phyloP scores from a whole-genome alignment of 169 alveolate genomes.

The Eimeria tenella region DNA sequence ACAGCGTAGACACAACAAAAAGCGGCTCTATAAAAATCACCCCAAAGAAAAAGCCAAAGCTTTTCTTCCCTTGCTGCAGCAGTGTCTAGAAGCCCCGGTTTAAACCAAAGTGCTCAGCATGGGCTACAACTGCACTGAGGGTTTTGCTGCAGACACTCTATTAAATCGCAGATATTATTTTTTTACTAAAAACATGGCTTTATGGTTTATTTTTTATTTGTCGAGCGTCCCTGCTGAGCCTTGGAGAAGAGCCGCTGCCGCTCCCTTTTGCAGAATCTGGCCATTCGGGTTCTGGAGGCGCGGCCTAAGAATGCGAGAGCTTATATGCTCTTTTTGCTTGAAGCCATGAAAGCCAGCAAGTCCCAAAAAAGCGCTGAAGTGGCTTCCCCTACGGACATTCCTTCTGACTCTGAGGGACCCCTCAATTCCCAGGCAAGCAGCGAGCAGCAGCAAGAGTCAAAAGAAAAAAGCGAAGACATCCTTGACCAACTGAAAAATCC shows the following conservation, averaged over 20 bases:
- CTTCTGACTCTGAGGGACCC: background rate
- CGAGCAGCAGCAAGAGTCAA: background rate
- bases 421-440: background rate
- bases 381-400: background rate
- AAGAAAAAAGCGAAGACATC: background rate
- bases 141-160: too few relatives aligned
- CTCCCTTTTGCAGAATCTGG: conserved; percentile 1
- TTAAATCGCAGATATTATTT: too few relatives aligned
- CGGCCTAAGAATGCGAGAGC: conserved; percentile 39
- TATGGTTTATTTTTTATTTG: background rate
- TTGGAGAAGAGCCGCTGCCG: background rate
- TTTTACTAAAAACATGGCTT: too few relatives aligned
- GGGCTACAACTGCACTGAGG: too few relatives aligned
- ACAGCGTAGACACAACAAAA: background rate
- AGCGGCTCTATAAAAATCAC: background rate
- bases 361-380: background rate
- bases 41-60: too few relatives aligned
- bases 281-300: conserved; percentile 37
- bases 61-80: too few relatives aligned
- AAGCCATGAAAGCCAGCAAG: conserved; percentile 43
- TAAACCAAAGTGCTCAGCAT: too few relatives aligned
- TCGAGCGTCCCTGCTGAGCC: background rate
- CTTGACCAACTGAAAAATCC: background rate
- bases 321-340: conserved; percentile 30
- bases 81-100: too few relatives aligned